Evolutionary conservation across 192 early-diverging fungal genomes (phyloP), one percentile per base, ranked within the genome.

Genomic region (Backusella tuberculispora): DNA sequence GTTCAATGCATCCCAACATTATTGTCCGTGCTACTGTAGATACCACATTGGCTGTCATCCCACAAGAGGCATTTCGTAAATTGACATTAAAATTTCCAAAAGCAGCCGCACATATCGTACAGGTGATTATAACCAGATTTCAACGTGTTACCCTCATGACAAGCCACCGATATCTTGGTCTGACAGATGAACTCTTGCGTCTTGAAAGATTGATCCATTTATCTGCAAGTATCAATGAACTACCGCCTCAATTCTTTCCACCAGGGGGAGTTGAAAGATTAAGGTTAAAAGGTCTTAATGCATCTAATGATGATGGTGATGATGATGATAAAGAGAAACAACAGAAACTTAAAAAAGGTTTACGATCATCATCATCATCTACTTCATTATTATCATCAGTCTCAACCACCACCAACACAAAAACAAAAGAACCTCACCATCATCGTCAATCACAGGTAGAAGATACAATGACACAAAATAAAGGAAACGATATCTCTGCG

Each of bases 71-170:
- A 1, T 99, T 99, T 76, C 90, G 91, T 72, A 88, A 91, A 60
- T 82, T 99, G 63, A 93, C 92, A 10, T 88, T 90, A 75, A 94
- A 96, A 74, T 96, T 95, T 82, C 96, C 97, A 21, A 90, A 92
- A 53, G 93, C 97, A 0, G 95, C 94, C 0, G 93, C 97, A 37
- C 95, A 97, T 73, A 97, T 99, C 40, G 90, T 95, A 2, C 97
- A 97, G 69, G 96, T 98, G 13, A 97, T 99, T 71, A 74, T 99
- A 74, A 95, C 96, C 2, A 89, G 97, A 29, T 94, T 99, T 74
- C 95, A 98, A 82, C 90, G 97, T 2, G 97, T 97, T 44, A 98
- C 97, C 0, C 91, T 96, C 79, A 85, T 95, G 79, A 96, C 95
- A 6, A 89, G 97, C 56, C 91, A 95, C 78, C 87, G 92, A 63